These are phyloP conservation scores for Crassisporium funariophilum DNA, from an alignment of 768 basidiomycete species.

Conservation along the genomic window DNA sequence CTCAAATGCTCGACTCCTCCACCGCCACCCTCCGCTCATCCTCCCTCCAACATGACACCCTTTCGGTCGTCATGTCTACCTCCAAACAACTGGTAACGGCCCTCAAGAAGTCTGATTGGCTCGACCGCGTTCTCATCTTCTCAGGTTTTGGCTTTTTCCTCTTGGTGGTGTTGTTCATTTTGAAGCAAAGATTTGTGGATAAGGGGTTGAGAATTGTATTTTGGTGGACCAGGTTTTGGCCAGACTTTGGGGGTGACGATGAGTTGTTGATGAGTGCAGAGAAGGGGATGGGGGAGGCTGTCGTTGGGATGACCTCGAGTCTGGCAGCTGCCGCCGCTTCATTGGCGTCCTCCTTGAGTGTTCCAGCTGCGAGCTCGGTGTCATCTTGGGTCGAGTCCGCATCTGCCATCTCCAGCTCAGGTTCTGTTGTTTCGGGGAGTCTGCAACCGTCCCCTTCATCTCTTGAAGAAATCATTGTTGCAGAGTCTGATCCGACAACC, in stretches of 20 bases:
- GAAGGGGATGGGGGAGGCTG: conserved; percentile 27
- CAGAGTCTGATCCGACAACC: too few species aligned
- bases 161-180: conserved; percentile 80
- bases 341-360: conserved; percentile 10
- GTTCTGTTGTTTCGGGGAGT: too few species aligned
- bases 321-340: conserved; percentile 10
- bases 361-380: conserved; percentile 5
- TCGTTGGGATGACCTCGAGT: conserved; percentile 7
- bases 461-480: too few species aligned
- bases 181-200: conserved; percentile 87
- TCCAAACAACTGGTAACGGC: conserved; percentile 86
- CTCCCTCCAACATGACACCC: conserved; percentile 73
- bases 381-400: conserved; percentile 11
- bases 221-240: conserved; percentile 86
- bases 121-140: conserved; percentile 87
- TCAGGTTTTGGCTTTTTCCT: conserved; percentile 81
- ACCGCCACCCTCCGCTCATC: conserved; percentile 76
- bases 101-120: conserved; percentile 88
- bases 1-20: conserved; percentile 85
- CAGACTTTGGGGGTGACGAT: conserved; percentile 45
- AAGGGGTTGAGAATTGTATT: conserved; percentile 76
- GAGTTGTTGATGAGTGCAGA: conserved; percentile 34
- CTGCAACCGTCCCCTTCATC: too few species aligned
- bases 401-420: too few species aligned
- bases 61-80: conserved; percentile 68